phyloP scores from a whole-genome alignment of 345 rosid species.

The Mercurialis annua region DNA sequence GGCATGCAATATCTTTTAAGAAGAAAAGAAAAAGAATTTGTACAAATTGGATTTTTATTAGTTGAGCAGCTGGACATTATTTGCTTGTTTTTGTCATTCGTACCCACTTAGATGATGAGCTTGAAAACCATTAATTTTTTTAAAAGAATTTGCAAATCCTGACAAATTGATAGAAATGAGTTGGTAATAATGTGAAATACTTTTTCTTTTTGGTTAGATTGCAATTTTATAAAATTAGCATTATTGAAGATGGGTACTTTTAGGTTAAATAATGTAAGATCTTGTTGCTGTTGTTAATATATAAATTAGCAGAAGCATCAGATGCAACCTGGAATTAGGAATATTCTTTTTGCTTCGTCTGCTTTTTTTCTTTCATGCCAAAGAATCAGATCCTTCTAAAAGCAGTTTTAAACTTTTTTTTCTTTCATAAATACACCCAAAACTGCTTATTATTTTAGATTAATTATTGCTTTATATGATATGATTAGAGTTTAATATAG shows the following conservation, averaged over 20 bases:
- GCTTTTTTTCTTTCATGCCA: slow-evolving; percentile 5
- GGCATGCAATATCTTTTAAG: slow-evolving; percentile 5
- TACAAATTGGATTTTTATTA: slow-evolving; percentile 3
- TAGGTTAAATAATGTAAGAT: not conserved
- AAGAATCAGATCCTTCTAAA: slow-evolving; percentile 28
- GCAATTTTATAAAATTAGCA: slow-evolving; percentile 16
- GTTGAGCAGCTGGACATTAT: slow-evolving; percentile 17
- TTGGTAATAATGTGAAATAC: slow-evolving; percentile 23
- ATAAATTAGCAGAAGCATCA: not conserved
- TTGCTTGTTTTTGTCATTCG: slow-evolving; percentile 2
- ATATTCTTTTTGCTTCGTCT: slow-evolving; percentile 16
- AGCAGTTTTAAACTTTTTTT: slow-evolving; percentile 5
- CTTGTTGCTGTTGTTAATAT: not conserved
- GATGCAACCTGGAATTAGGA: slow-evolving; percentile 20
- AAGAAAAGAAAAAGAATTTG: not conserved
- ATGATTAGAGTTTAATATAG: too few species aligned
- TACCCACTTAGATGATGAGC: slow-evolving; percentile 7
- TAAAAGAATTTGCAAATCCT: slow-evolving; percentile 15
- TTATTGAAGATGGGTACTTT: slow-evolving; percentile 14
- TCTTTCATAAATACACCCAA: not conserved
- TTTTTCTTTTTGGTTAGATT: not conserved
- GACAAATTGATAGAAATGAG: slow-evolving; percentile 23
- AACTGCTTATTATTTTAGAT: not conserved
- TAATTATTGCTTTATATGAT: not conserved
- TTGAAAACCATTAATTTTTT: slow-evolving; percentile 1